Evolutionary conservation across 352 stramenopile species (phyloP).

Genomic region (Pythium insidiosum): DNA sequence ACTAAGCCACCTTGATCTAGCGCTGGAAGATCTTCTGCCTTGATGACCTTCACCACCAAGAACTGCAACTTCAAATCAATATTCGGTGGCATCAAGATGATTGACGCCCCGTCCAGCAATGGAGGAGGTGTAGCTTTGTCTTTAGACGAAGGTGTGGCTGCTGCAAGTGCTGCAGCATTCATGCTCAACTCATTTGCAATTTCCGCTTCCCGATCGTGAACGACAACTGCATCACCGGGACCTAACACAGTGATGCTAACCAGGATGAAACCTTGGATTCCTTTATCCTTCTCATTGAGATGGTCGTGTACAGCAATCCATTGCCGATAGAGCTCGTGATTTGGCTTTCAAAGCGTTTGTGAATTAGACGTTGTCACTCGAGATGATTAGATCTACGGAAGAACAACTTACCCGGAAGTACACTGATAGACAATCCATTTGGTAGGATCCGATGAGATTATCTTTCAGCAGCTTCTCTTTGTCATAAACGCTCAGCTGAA

Average conservation of each 20-base stretch:
- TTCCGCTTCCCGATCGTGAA: constrained; percentile 67
- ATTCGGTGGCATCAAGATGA: constrained; percentile 65
- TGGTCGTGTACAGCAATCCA: constrained; percentile 90
- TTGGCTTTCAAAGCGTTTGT: constrained; percentile 19
- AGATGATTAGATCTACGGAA: neutral
- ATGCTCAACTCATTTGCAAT: constrained; percentile 41
- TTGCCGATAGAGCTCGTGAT: constrained; percentile 85
- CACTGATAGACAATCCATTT: constrained; percentile 71
- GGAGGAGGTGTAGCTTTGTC: neutral
- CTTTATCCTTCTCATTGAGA: constrained; percentile 68
- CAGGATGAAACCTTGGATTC: constrained; percentile 77
- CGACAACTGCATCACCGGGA: constrained; percentile 48
- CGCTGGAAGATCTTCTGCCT: constrained; percentile 71
- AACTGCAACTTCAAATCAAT: constrained; percentile 78
- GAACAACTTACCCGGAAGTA: constrained; percentile 45
- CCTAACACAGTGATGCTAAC: constrained; percentile 64
- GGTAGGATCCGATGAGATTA: constrained; percentile 82
- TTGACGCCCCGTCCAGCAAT: constrained; percentile 15
- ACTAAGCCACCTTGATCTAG: constrained; percentile 58
- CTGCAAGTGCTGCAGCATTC: neutral
- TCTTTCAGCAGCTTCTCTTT: constrained; percentile 61
- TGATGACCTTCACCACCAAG: constrained; percentile 68
- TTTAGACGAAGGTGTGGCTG: neutral
- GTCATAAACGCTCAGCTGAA: constrained; percentile 64
- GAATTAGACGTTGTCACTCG: neutral